Evolutionary conservation across 2,329 filamentous ascomycete genomes (phyloP), one percentile per base, ranked within the genome.

Genomic region (Dothistroma septosporum): DNA sequence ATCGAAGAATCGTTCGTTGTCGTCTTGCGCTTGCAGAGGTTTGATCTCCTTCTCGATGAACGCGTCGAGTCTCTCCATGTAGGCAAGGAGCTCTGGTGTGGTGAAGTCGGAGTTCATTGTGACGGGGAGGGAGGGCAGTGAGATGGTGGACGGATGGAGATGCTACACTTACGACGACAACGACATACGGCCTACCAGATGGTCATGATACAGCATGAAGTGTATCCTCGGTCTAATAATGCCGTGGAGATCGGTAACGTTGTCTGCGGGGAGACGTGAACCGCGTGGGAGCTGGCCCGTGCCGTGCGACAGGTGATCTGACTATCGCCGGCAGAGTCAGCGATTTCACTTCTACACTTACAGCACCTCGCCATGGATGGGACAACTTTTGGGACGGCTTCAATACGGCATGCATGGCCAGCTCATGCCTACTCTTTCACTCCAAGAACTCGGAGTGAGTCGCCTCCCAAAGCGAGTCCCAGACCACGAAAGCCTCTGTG

Each of bases 1-100:
- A 71, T 87, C 84, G 73, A 87, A 87, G 79, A 87, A 87, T 60
- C 84, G 81, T 58, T 84, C 77, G 69, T 87, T 87, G 70, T 86
- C 83, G 67, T 83, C 73, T 24, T 75, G 73, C 63, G 80, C 73
- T 70, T 87, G 83, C 0, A 86, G 74, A 0, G 83, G 83, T 0
- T 75, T 72, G 65, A 85, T 86, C 53, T 79, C 78, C 14, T 72
- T 68, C 2, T 79, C 75, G 65, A 87, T 85, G 74, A 86, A 86
- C n/a, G 69, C 68, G 72, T 86, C 83, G 12, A 87, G 74, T n/a
- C 75, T 71, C 31, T 70, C 60, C 32, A 86, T 72, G 67, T 83
- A 82, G 7, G 75, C 61, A 3, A 53, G 50, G 24, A 53, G 31
- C 31, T 53, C 50, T 53, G 50, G 31, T 35, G 50, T 53, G n/a